Evolutionary conservation across 2,329 filamentous ascomycete species (phyloP).

Genomic region (Aspergillus sp.): DNA sequence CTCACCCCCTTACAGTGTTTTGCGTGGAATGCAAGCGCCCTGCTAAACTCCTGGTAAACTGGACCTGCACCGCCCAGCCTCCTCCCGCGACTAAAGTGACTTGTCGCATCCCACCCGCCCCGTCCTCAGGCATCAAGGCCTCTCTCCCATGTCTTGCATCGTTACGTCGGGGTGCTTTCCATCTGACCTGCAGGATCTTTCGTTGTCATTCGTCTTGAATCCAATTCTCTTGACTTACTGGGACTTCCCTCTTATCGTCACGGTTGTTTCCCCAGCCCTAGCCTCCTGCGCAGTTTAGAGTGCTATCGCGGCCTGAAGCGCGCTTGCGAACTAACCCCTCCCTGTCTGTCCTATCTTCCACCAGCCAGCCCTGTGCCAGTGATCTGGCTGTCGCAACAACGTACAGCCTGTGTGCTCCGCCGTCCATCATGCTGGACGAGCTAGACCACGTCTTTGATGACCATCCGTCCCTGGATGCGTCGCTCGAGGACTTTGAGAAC

Average conservation of each 20-base stretch:
- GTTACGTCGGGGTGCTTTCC: constrained; percentile 6
- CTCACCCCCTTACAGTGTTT: background rate
- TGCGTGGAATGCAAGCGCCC: constrained; percentile 13
- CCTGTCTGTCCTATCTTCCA: constrained; percentile 6
- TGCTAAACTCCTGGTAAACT: background rate
- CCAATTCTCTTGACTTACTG: constrained; percentile 1
- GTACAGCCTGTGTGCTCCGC: constrained; percentile 25
- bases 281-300: constrained; percentile 4
- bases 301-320: constrained; percentile 11
- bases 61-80: background rate
- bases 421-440: constrained; percentile 45
- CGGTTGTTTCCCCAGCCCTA: background rate
- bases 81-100: constrained; percentile 9
- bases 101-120: constrained; percentile 10
- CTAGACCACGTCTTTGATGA: constrained; percentile 54
- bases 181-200: constrained; percentile 9
- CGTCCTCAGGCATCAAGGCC: constrained; percentile 17
- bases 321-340: constrained; percentile 16
- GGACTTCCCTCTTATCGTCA: background rate
- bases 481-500: constrained; percentile 61
- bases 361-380: constrained; percentile 13
- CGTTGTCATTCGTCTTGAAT: constrained; percentile 3
- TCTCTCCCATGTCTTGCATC: constrained; percentile 13
- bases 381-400: constrained; percentile 21
- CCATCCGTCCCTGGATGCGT: constrained; percentile 59